Base-by-base conservation (phyloP, 805 yeast species). In the Lipomyces orientalis region DNA sequence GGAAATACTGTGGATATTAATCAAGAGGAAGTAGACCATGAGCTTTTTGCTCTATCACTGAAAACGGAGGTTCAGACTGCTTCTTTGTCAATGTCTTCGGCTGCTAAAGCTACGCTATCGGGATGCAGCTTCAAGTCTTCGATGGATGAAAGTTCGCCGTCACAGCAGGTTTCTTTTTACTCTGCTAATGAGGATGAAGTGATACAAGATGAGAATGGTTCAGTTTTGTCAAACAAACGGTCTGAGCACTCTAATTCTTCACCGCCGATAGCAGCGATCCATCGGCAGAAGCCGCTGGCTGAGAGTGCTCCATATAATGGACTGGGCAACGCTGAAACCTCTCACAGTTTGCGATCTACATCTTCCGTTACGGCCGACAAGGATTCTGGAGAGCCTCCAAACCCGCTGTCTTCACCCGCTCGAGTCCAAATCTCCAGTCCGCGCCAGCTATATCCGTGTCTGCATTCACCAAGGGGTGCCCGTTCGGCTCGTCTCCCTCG, bases 151-250 rank as follows among this genome's bases (percentile, higher is more conserved):
- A 63, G 65, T 39, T 60, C 66, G 9, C 49, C 63, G 8, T 64
- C 66, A 4, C 62, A 64, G 49, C 66, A 52, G 31, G 62, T 22
- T 34, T 64, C 66, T 1, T 64, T 64, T 35, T 64, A 64, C 60
- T 64, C 66, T n/a, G 66, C 66, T 10, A 58, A 63, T 33, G 62
- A 58, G 55, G 55, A 52, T 10, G 55, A 52, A 12, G 16, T 9
- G 2, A 19, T 52, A 31, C 19, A 25, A 3, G n/a, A 31, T 25
- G 55, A 25, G 16, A 12, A 52, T 16, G 55, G n/a, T 7, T 25
- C 55, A 16, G 7, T 34, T 14, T 10, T 25, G 12, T 10, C 39
- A 12, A 31, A 4, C 25, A 56, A 56, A 12, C 43, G 22, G 1
- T 19, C 46, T 10, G 19, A 19, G 6, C 19, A 43, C 49, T 12